Evolutionary conservation across 345 rosid species (phyloP).

Genomic region (Excoecaria agallocha): DNA sequence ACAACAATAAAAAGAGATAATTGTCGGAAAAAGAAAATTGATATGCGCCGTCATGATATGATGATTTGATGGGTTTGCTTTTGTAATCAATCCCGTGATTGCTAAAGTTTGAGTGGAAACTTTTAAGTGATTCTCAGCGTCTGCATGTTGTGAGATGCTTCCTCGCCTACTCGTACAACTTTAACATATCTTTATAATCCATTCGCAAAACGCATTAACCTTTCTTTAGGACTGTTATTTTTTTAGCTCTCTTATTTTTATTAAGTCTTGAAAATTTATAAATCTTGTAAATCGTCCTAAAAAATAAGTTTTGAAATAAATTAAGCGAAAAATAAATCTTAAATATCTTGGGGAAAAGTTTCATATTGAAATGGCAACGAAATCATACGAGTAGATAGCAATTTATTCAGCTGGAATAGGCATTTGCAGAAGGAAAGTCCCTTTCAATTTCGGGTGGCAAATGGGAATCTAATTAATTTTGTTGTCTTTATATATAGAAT

Average conservation of each 20-base stretch:
- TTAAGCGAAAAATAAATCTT: background rate
- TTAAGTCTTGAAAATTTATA: too few species aligned
- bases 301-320: too few species aligned
- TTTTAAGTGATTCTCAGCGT: too few species aligned
- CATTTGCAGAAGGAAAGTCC: background rate
- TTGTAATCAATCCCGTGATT: slow-evolving; percentile 2
- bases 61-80: background rate
- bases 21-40: too few species aligned
- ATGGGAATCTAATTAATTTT: slow-evolving; percentile 16
- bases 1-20: too few species aligned
- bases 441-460: background rate
- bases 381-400: background rate
- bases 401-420: background rate
- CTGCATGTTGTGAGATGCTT: background rate
- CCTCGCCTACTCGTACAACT: too few species aligned
- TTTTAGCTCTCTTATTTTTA: too few species aligned
- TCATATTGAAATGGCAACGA: background rate
- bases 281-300: too few species aligned
- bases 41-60: too few species aligned
- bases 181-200: too few species aligned
- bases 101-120: background rate
- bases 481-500: slow-evolving; percentile 11
- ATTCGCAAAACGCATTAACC: too few species aligned
- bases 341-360: background rate
- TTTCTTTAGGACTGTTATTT: too few species aligned